Percentiles rank a stretch among this genome's conserved stretches.
phyloP scores from a whole-genome alignment of 176 grass and related monocot genomes.

The Coix lacrymajobi region DNA sequence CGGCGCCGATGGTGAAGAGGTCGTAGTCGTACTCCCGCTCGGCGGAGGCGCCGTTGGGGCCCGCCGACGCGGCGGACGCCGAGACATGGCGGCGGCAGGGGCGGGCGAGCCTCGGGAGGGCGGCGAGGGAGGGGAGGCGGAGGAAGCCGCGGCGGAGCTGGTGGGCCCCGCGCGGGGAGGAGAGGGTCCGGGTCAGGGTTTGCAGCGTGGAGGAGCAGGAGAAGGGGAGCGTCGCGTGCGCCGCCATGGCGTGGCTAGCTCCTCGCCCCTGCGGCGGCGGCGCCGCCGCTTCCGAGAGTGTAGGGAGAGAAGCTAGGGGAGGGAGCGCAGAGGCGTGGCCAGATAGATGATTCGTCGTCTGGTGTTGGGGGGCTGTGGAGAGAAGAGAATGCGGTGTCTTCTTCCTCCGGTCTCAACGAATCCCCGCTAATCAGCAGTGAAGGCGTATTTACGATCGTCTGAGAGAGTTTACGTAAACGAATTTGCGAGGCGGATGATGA shows the following conservation, averaged over 20 bases:
- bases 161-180: constrained; percentile 23
- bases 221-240: constrained; percentile 40
- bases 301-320: background rate
- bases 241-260: constrained; percentile 42
- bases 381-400: background rate
- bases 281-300: constrained; percentile 12
- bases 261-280: background rate
- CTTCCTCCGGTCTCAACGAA: background rate
- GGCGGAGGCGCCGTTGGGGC: constrained; percentile 31
- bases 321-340: background rate
- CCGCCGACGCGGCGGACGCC: constrained; percentile 14
- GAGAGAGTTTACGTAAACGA: background rate
- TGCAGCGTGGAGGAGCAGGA: constrained; percentile 55
- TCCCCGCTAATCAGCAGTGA: background rate
- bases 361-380: constrained; percentile 27
- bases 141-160: constrained; percentile 14
- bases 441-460: background rate
- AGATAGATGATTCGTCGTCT: constrained; percentile 21
- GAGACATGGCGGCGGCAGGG: constrained; percentile 22
- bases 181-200: constrained; percentile 39
- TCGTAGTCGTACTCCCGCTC: constrained; percentile 65
- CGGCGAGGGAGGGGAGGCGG: constrained; percentile 24
- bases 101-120: constrained; percentile 20
- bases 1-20: constrained; percentile 91
- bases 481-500: too few relatives aligned